A percentile compares a stretch with the other conserved stretches of the same genome.
These are phyloP conservation scores for Nemania diffusa DNA, from an alignment of 2,329 filamentous ascomycete species.

Conservation along the genomic window DNA sequence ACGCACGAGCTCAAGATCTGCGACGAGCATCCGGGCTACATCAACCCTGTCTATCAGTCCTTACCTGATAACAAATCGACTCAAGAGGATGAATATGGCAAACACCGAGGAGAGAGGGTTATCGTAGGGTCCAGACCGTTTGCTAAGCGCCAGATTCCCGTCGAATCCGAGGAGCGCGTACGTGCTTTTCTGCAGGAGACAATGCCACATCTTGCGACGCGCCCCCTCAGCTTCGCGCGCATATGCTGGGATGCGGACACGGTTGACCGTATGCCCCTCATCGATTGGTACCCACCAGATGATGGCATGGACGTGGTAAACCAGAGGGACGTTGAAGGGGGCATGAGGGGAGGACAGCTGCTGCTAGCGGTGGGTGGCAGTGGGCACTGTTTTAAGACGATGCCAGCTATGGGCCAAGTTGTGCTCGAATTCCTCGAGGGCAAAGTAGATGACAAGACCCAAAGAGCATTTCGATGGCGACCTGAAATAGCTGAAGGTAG, in stretches of 20 bases:
- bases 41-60: constrained; percentile 53
- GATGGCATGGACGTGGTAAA: constrained; percentile 44
- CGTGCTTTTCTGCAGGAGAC: constrained; percentile 60
- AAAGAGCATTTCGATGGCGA: constrained; percentile 60
- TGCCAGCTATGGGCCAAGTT: constrained; percentile 61
- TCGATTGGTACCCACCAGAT: constrained; percentile 57
- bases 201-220: constrained; percentile 62
- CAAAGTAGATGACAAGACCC: constrained; percentile 55
- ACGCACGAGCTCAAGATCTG: constrained; percentile 60
- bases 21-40: constrained; percentile 68
- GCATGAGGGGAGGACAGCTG: constrained; percentile 45
- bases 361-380: constrained; percentile 62
- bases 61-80: constrained; percentile 26
- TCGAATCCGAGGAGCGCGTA: constrained; percentile 58
- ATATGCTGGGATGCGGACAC: constrained; percentile 69
- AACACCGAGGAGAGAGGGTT: neutral
- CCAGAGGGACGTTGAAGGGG: neutral
- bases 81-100: neutral
- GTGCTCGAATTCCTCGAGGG: constrained; percentile 61
- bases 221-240: constrained; percentile 60
- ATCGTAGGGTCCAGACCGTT: constrained; percentile 38
- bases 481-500: constrained; percentile 57
- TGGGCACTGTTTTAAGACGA: constrained; percentile 64
- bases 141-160: constrained; percentile 54
- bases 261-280: constrained; percentile 63